These are phyloP conservation scores for Alternaria tenuissima DNA, from an alignment of 2,329 filamentous ascomycete species.

Conservation along the genomic window DNA sequence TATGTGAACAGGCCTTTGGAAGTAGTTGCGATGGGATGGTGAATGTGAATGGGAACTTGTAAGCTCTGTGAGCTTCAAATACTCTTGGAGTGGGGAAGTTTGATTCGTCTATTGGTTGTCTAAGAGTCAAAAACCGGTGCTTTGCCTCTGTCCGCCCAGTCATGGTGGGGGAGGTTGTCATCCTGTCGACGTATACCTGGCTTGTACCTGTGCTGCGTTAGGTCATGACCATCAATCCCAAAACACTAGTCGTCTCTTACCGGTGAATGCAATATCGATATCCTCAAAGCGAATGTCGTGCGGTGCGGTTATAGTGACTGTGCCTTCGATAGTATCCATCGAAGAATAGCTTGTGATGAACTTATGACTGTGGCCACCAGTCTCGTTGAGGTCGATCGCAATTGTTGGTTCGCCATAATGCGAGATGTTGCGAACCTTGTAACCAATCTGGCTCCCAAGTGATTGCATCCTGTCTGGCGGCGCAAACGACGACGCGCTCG, in stretches of 20 bases:
- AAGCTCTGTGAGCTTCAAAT: conserved; percentile 62
- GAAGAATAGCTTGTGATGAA: conserved; percentile 63
- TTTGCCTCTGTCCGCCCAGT: conserved; percentile 63
- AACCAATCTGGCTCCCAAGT: conserved; percentile 44
- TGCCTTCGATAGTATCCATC: conserved; percentile 65
- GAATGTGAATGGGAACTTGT: conserved; percentile 70
- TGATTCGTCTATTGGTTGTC: conserved; percentile 64
- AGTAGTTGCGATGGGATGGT: conserved; percentile 68
- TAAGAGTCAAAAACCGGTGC: conserved; percentile 69
- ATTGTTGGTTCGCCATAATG: conserved; percentile 52
- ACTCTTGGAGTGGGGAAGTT: conserved; percentile 64
- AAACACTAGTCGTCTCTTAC: conserved; percentile 44
- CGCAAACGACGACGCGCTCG: conserved; percentile 24
- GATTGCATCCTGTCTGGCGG: conserved; percentile 41
- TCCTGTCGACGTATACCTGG: conserved; percentile 63
- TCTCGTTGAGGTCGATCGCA: conserved; percentile 52
- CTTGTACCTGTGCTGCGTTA: conserved; percentile 55
- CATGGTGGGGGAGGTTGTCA: conserved; percentile 61
- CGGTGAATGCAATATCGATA: conserved; percentile 66
- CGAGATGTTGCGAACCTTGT: conserved; percentile 46
- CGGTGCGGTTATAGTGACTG: conserved; percentile 59
- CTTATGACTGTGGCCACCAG: conserved; percentile 36
- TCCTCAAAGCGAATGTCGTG: conserved; percentile 65
- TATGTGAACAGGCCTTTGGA: conserved; percentile 66
- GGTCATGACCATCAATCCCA: not conserved